These are phyloP conservation scores for Cicer judaicum DNA, from an alignment of 306 rosid genomes.

Conservation along the genomic window DNA sequence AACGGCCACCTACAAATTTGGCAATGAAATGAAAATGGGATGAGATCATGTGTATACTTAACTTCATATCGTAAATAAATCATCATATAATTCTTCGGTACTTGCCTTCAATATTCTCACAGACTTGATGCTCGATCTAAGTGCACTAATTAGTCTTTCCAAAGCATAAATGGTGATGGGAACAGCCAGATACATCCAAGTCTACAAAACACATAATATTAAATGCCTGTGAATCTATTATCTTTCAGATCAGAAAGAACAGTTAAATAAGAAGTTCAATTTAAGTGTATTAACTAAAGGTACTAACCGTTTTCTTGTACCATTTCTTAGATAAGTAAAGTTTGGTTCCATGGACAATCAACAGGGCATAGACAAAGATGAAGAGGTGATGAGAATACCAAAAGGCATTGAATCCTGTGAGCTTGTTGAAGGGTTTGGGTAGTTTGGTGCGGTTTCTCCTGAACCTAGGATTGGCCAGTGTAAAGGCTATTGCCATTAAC, in stretches of 20 bases:
- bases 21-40: slow-evolving; percentile 36
- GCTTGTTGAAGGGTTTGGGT: slow-evolving; percentile 54
- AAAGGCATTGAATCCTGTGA: slow-evolving; percentile 77
- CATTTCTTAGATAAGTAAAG: slow-evolving; percentile 62
- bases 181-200: slow-evolving; percentile 66
- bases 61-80: slow-evolving; percentile 3
- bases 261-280: background rate
- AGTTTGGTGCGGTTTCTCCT: slow-evolving; percentile 54
- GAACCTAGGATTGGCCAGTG: slow-evolving; percentile 55
- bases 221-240: slow-evolving; percentile 10
- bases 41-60: slow-evolving; percentile 13
- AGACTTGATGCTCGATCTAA: slow-evolving; percentile 56
- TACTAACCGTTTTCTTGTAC: slow-evolving; percentile 72
- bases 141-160: slow-evolving; percentile 56
- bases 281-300: slow-evolving; percentile 32
- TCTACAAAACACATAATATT: slow-evolving; percentile 41
- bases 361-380: slow-evolving; percentile 61
- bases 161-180: slow-evolving; percentile 54
- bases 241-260: slow-evolving; percentile 31
- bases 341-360: slow-evolving; percentile 64
- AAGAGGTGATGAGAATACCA: slow-evolving; percentile 82
- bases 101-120: slow-evolving; percentile 53
- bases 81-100: slow-evolving; percentile 17
- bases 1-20: slow-evolving; percentile 62
- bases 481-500: slow-evolving; percentile 65